A percentile compares a stretch with the other conserved stretches of the same genome.
Conservation (phyloP, 2,329 filamentous ascomycete genomes). For the Cadophora sp. region DNA sequence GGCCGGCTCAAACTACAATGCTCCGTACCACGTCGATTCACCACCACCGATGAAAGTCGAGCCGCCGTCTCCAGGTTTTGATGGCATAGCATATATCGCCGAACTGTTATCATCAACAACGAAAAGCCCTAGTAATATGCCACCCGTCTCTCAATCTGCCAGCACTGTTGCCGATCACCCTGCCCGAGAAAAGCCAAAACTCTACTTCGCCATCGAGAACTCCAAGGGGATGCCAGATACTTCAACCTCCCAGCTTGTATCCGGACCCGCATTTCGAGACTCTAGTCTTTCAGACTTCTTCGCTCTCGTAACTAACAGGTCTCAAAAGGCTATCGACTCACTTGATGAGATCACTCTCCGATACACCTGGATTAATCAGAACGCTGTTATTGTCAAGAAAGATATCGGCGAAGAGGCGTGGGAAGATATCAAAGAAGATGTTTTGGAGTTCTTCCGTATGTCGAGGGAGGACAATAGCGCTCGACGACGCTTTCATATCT, state of each 20-base stretch:
- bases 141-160: background rate
- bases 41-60: background rate
- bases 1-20: background rate
- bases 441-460: constrained; percentile 5
- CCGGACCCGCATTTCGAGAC: background rate
- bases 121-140: background rate
- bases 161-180: too few relatives aligned
- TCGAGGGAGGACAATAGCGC: constrained; percentile 5
- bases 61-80: background rate
- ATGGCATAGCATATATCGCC: background rate
- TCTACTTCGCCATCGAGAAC: constrained; percentile 13
- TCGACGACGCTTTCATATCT: constrained; percentile 7
- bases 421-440: constrained; percentile 12
- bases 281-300: constrained; percentile 1
- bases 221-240: constrained; percentile 7
- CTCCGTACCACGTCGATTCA: background rate
- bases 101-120: background rate
- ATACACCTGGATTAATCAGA: constrained; percentile 14
- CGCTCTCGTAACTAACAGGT: background rate
- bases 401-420: background rate
- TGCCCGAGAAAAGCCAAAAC: background rate
- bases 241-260: background rate
- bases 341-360: background rate
- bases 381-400: background rate
- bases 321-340: background rate